Percentiles rank a stretch among this genome's conserved stretches.
Evolutionary conservation across 1,139 yeast genomes (phyloP).

Genomic region (Geotrichum bryndzae): DNA sequence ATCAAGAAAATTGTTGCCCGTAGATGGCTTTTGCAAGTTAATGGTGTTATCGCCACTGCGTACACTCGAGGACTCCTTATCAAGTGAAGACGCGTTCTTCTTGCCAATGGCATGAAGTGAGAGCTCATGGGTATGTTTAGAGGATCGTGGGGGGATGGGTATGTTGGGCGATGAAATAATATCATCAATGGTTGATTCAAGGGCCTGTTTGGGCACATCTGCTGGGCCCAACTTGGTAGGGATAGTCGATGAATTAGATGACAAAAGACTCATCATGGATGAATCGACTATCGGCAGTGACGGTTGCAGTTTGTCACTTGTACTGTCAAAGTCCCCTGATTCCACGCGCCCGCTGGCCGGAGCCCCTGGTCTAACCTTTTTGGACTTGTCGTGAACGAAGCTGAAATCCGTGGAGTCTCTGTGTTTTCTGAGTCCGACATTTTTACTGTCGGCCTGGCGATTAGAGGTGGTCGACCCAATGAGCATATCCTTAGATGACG

Average conservation of each 20-base stretch:
- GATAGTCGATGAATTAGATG: neutral
- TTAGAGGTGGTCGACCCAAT: neutral
- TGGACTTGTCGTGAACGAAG: neutral
- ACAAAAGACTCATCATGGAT: neutral
- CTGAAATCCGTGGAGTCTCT: neutral
- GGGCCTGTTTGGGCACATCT: neutral
- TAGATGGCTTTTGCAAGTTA: neutral
- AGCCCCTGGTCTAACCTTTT: neutral
- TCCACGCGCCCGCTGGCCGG: neutral
- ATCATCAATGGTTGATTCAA: neutral
- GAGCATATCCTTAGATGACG: neutral
- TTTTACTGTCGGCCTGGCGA: neutral
- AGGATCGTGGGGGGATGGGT: slow-evolving; percentile 9
- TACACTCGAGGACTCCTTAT: neutral
- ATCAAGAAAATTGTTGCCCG: neutral
- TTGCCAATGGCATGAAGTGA: neutral
- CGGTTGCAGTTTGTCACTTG: neutral
- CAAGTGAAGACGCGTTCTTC: slow-evolving; percentile 1
- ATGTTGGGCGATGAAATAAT: neutral
- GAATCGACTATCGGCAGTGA: neutral
- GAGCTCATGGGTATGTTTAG: slow-evolving; percentile 1
- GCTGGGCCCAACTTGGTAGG: neutral
- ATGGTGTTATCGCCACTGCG: neutral
- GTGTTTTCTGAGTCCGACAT: neutral
- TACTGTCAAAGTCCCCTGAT: neutral